Evolutionary conservation across 176 grass and related monocot species (phyloP).

Genomic region (Canna indica): DNA sequence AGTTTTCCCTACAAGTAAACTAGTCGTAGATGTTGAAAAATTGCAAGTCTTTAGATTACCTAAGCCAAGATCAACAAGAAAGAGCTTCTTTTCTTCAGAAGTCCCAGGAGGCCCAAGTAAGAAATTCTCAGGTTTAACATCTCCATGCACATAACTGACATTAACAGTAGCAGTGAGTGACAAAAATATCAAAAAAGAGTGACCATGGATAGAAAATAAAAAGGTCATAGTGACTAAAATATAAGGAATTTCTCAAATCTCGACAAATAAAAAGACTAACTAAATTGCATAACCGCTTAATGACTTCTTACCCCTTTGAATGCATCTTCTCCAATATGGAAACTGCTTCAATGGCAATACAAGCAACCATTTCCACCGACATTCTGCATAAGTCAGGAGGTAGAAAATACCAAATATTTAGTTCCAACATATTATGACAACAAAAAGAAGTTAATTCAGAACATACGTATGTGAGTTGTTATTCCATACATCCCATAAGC

Average conservation of each 20-base stretch:
- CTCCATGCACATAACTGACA: conserved; percentile 83
- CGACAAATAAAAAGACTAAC: neutral
- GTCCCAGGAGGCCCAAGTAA: conserved; percentile 87
- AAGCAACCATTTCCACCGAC: conserved; percentile 95
- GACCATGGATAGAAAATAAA: neutral
- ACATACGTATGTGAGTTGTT: conserved; percentile 74
- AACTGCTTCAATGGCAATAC: conserved; percentile 94
- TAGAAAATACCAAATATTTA: conserved; percentile 12
- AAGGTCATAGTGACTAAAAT: neutral
- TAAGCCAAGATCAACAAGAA: conserved; percentile 97
- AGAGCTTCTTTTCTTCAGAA: conserved; percentile 86
- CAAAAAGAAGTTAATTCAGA: neutral
- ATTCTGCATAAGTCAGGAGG: conserved; percentile 42
- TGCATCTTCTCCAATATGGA: conserved; percentile 97
- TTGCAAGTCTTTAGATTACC: conserved; percentile 36
- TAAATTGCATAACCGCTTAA: neutral
- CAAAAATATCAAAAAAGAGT: neutral
- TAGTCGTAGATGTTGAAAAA: too few species aligned
- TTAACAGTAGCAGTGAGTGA: neutral
- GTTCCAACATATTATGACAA: neutral
- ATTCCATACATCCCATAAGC: conserved; percentile 94
- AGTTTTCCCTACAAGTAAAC: neutral
- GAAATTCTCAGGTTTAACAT: conserved; percentile 99
- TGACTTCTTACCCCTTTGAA: conserved; percentile 70
- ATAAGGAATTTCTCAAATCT: neutral